A percentile compares a stretch with the other conserved stretches of the same genome.
Conservation (phyloP, 495 filamentous ascomycete species). For the Annulohypoxylon bovei region DNA sequence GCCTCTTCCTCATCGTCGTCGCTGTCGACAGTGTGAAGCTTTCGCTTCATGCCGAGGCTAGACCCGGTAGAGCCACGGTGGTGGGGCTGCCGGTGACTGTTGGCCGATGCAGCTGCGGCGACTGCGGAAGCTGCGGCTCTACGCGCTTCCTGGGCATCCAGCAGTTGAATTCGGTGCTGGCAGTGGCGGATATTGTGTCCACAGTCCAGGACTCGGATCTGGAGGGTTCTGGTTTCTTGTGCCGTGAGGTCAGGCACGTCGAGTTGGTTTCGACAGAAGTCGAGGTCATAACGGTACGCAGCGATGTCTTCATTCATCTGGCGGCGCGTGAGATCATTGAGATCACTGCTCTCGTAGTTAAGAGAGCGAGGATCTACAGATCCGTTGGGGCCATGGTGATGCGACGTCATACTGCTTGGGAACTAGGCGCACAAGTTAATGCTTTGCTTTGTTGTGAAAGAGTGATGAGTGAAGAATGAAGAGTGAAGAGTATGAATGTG, state of each 20-base stretch:
- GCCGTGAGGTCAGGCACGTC: slow-evolving; percentile 49
- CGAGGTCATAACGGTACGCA: slow-evolving; percentile 53
- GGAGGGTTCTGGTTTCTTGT: slow-evolving; percentile 53
- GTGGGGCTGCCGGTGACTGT: neutral
- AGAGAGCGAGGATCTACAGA: slow-evolving; percentile 17
- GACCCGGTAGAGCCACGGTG: neutral
- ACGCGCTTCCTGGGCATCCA: slow-evolving; percentile 40
- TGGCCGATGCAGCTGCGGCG: neutral
- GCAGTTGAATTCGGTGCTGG: slow-evolving; percentile 50
- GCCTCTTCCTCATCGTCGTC: slow-evolving; percentile 19
- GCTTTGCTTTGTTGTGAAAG: neutral
- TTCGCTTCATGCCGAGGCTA: slow-evolving; percentile 24
- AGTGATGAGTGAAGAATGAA: neutral
- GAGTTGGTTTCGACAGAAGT: slow-evolving; percentile 51
- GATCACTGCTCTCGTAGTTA: slow-evolving; percentile 42
- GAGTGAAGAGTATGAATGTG: neutral
- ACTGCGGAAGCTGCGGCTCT: neutral
- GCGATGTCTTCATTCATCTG: slow-evolving; percentile 56
- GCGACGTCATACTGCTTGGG: slow-evolving; percentile 14
- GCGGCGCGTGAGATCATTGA: slow-evolving; percentile 53
- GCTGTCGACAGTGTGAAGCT: slow-evolving; percentile 15
- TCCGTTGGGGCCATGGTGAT: slow-evolving; percentile 2
- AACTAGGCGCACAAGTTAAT: slow-evolving; percentile 18
- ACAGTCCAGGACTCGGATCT: slow-evolving; percentile 54
- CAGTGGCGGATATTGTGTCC: slow-evolving; percentile 56